A percentile compares a stretch with the other conserved stretches of the same genome.
phyloP scores from a whole-genome alignment of 169 alveolate genomes.

The Eimeria falciformis region DNA sequence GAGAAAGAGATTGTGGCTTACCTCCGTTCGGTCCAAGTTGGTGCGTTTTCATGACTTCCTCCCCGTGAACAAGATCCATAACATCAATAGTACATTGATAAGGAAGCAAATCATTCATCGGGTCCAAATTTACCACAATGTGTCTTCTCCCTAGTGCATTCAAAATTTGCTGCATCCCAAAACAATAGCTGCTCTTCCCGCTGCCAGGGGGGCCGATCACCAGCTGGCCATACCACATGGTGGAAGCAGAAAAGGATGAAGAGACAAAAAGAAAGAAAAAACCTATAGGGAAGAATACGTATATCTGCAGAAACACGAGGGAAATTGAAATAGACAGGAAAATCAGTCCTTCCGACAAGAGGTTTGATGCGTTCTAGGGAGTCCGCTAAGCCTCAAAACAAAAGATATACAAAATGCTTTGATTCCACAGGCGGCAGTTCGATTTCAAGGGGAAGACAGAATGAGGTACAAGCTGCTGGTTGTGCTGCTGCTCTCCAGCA shows the following conservation, averaged over 20 bases:
- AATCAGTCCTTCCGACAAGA: not conserved
- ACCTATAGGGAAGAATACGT: not conserved
- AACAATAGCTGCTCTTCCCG: conserved; percentile 95
- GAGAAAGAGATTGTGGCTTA: not conserved
- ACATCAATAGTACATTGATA: conserved; percentile 92
- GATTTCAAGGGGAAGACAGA: no score
- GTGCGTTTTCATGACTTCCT: conserved; percentile 90
- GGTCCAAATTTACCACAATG: conserved; percentile 93
- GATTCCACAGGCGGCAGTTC: no score
- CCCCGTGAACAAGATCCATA: conserved; percentile 90
- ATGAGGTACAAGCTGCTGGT: no score
- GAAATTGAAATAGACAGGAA: not conserved
- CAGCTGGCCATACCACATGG: conserved; percentile 91
- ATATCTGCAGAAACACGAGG: not conserved
- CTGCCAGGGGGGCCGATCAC: conserved; percentile 97
- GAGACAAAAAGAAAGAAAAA: conserved; percentile 30
- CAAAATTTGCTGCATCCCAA: conserved; percentile 92
- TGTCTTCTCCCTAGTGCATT: conserved; percentile 86
- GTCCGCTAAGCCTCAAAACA: no score
- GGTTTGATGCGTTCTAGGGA: no score
- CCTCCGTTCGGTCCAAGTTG: conserved; percentile 97
- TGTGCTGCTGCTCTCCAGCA: no score
- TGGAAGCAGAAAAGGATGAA: not conserved
- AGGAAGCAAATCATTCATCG: conserved; percentile 92
- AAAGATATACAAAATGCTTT: no score